phyloP scores from a whole-genome alignment of 2,329 filamentous ascomycete genomes.

The Claviceps africana region DNA sequence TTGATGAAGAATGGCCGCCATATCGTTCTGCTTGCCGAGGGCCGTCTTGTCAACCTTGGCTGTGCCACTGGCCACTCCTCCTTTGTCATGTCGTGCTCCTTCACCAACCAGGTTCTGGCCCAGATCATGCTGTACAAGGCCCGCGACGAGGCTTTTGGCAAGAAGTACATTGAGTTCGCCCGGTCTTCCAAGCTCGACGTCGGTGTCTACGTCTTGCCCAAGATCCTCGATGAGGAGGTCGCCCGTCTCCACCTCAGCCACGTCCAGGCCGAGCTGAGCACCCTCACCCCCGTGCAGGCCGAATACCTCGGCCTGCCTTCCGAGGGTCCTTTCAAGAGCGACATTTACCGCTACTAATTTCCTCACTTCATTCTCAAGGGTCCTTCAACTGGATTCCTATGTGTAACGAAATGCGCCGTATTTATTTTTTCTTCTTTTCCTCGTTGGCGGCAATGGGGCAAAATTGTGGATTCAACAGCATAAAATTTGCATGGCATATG shows the following conservation, averaged over 20 bases:
- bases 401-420: constrained; percentile 22
- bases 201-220: constrained; percentile 80
- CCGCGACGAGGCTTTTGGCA: constrained; percentile 69
- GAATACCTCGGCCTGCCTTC: constrained; percentile 82
- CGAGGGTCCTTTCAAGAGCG: constrained; percentile 91
- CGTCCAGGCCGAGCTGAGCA: constrained; percentile 87
- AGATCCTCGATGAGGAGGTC: constrained; percentile 98
- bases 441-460: constrained; percentile 19
- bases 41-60: constrained; percentile 97
- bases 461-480: constrained; percentile 31
- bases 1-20: constrained; percentile 84
- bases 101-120: constrained; percentile 99
- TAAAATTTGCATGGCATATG: constrained; percentile 27
- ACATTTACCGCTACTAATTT: constrained; percentile 47
- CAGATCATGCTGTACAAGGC: constrained; percentile 98
- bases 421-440: constrained; percentile 16
- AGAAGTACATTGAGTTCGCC: constrained; percentile 95
- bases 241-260: constrained; percentile 85
- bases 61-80: constrained; percentile 98
- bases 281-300: constrained; percentile 72
- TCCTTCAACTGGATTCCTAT: constrained; percentile 27
- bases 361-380: constrained; percentile 21
- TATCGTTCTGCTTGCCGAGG: constrained; percentile 97
- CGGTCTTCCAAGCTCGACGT: constrained; percentile 80
- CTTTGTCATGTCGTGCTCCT: constrained; percentile 99